Evolutionary conservation across 2,329 filamentous ascomycete species (phyloP).

Genomic region (Ophiostoma sp.): DNA sequence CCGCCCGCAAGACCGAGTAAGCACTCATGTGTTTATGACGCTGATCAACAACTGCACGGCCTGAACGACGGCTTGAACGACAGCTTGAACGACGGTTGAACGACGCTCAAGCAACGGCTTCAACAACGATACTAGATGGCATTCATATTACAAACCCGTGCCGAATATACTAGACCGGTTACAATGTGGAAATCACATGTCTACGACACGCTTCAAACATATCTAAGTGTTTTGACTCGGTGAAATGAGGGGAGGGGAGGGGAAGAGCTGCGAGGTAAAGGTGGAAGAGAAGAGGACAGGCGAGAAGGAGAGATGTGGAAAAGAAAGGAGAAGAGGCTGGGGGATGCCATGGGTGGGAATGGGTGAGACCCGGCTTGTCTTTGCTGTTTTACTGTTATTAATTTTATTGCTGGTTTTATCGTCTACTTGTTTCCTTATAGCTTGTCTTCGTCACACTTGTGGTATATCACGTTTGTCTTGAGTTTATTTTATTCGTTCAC

Average conservation of each 20-base stretch:
- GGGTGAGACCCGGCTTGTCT: neutral
- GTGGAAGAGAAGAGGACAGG: neutral
- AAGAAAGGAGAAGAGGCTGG: neutral
- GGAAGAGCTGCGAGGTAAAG: neutral
- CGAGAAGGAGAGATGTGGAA: neutral
- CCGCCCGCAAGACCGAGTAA: slow-evolving; percentile 52
- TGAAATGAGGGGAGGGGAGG: neutral
- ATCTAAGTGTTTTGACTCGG: neutral
- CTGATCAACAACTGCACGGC: neutral
- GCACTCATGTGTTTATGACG: neutral
- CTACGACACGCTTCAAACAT: neutral
- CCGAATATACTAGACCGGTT: neutral
- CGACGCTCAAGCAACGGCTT: too few species aligned
- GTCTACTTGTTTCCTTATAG: neutral
- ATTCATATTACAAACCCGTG: neutral
- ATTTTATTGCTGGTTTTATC: neutral
- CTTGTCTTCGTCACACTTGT: neutral
- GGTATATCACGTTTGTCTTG: slow-evolving; percentile 4
- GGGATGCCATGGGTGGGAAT: neutral
- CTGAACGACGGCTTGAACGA: neutral
- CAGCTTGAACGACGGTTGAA: too few species aligned
- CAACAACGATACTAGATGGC: neutral
- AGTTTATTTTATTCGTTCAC: neutral
- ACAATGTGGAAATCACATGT: neutral
- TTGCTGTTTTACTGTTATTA: neutral